phyloP scores from a whole-genome alignment of 2,329 filamentous ascomycete species.

The Fusarium torreyae region DNA sequence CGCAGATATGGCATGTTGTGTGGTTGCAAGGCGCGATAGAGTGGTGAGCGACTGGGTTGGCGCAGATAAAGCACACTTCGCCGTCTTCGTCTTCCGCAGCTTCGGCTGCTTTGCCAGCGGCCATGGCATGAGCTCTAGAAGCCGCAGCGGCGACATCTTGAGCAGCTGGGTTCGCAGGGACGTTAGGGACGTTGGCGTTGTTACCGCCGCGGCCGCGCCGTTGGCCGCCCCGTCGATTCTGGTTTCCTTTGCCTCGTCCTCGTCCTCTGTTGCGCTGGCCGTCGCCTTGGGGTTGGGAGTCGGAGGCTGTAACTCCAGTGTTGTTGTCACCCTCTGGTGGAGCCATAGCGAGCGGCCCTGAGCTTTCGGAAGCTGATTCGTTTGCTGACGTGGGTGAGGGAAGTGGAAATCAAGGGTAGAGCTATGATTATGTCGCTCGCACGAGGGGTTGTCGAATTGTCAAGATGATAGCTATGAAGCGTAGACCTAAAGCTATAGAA shows the following conservation, averaged over 20 bases:
- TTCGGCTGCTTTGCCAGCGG: constrained; percentile 43
- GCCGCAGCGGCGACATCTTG: constrained; percentile 52
- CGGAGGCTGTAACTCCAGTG: constrained; percentile 31
- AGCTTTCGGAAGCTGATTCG: constrained; percentile 6
- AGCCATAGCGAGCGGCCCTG: constrained; percentile 34
- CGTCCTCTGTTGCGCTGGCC: constrained; percentile 58
- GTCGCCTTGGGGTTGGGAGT: constrained; percentile 44
- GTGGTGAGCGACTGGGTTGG: constrained; percentile 88
- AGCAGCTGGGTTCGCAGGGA: constrained; percentile 51
- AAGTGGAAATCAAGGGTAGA: neutral
- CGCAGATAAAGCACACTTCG: constrained; percentile 98
- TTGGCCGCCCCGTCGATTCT: constrained; percentile 56
- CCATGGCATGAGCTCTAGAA: constrained; percentile 57
- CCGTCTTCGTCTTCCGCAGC: constrained; percentile 69
- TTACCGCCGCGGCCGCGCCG: constrained; percentile 52
- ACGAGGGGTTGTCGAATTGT: constrained; percentile 15
- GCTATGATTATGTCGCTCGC: constrained; percentile 31
- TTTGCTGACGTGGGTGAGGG: constrained; percentile 18
- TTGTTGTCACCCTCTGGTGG: constrained; percentile 34
- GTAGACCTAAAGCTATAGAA: neutral
- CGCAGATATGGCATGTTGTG: constrained; percentile 95
- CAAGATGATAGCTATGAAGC: neutral
- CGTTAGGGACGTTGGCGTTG: constrained; percentile 31
- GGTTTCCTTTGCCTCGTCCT: constrained; percentile 60
- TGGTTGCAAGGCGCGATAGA: constrained; percentile 96